Percentiles rank a stretch among this genome's conserved stretches.
phyloP scores from a whole-genome alignment of 169 alveolate genomes.

The Plasmodium gaboni region DNA sequence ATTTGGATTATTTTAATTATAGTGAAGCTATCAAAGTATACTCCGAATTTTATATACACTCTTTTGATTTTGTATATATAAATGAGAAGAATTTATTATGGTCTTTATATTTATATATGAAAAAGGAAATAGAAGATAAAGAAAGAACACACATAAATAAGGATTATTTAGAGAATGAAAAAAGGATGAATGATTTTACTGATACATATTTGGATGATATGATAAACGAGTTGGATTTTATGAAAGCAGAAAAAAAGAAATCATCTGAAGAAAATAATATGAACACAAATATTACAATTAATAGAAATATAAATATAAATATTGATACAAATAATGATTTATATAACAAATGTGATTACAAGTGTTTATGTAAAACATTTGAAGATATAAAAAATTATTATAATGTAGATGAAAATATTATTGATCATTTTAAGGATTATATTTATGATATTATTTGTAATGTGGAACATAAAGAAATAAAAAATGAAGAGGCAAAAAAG shows the following conservation, averaged over 20 bases:
- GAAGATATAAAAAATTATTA: conserved; percentile 21
- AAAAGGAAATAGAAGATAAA: conserved; percentile 11
- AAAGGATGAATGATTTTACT: neutral
- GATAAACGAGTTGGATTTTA: conserved; percentile 40
- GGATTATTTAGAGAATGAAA: neutral
- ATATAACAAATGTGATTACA: neutral
- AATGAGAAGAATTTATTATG: conserved; percentile 49
- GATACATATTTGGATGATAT: conserved; percentile 32
- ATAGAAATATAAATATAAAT: neutral
- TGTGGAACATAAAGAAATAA: neutral
- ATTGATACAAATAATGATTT: too few relatives aligned
- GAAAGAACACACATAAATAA: neutral
- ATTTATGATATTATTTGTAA: neutral
- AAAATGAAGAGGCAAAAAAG: neutral
- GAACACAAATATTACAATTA: neutral
- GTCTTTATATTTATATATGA: conserved; percentile 31
- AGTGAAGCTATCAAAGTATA: conserved; percentile 34
- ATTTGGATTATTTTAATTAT: conserved; percentile 41
- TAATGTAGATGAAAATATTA: conserved; percentile 27
- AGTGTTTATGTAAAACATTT: neutral
- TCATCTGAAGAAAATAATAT: neutral
- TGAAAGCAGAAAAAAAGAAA: conserved; percentile 12
- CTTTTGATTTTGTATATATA: conserved; percentile 60
- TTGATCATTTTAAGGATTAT: conserved; percentile 21
- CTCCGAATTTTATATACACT: conserved; percentile 23